These are phyloP conservation scores for Fusarium scirpi DNA, from an alignment of 2,329 filamentous ascomycete genomes.

Conservation along the genomic window DNA sequence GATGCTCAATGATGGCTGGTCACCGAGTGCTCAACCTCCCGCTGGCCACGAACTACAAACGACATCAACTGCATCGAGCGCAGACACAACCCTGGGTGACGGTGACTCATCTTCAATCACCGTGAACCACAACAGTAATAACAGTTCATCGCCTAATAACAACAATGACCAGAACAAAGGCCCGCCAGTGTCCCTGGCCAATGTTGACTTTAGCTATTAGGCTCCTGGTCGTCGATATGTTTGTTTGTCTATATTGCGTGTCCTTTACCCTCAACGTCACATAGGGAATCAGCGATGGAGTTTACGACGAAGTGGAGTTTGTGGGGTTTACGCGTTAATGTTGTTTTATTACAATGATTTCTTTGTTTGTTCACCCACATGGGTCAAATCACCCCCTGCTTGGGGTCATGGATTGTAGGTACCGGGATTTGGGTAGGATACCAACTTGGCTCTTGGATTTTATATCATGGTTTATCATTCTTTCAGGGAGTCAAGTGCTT, in stretches of 20 bases:
- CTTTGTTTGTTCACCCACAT: constrained; percentile 19
- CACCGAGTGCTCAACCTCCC: constrained; percentile 65
- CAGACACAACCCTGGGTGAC: constrained; percentile 56
- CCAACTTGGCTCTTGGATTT: constrained; percentile 32
- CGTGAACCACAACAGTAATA: constrained; percentile 51
- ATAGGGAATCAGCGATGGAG: constrained; percentile 53
- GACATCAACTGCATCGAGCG: constrained; percentile 59
- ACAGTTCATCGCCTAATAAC: constrained; percentile 49
- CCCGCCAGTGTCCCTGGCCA: constrained; percentile 68
- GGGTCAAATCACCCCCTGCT: constrained; percentile 32
- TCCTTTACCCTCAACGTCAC: constrained; percentile 45
- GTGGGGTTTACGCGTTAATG: constrained; percentile 39
- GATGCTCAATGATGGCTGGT: constrained; percentile 71
- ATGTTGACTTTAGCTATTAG: constrained; percentile 74
- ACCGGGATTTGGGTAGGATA: constrained; percentile 37
- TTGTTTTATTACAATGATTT: constrained; percentile 25
- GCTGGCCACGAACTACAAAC: constrained; percentile 64
- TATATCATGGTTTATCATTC: constrained; percentile 34
- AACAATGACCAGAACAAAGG: constrained; percentile 61
- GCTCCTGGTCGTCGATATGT: constrained; percentile 29
- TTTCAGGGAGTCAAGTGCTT: constrained; percentile 37
- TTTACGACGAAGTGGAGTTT: constrained; percentile 48
- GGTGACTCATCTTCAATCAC: constrained; percentile 57
- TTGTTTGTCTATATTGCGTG: constrained; percentile 48
- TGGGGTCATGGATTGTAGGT: constrained; percentile 33